Base-by-base conservation (phyloP, 2,329 filamentous ascomycete genomes). In the Diplodia corticola region DNA sequence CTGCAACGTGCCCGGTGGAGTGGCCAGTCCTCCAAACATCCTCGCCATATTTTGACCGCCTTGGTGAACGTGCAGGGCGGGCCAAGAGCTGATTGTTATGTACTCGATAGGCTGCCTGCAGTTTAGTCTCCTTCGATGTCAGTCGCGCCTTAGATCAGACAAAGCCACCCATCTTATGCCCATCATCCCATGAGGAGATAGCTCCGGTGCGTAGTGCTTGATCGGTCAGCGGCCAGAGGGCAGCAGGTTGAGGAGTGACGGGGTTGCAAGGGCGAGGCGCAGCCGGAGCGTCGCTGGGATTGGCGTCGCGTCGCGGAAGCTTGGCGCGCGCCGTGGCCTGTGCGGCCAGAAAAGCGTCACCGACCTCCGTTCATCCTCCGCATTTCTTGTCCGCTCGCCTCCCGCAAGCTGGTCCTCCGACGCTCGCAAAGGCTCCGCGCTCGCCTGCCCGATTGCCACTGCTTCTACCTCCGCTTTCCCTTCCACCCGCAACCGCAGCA, bases 1-100 rank as follows among this genome's bases (percentile, higher is more conserved):
- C 1, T 72, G 86, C 60, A 87, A 88, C 71, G 80, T 75, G 7
- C 73, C 70, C 1, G 74, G 73, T 3, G 73, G 71, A 26, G 71
- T 75, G 17, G 73, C 69, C n/a, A 73, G 70, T 64, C 67, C 71
- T n/a, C 73, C 74, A 10, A 75, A 75, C 66, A 71, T 73, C 9
- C 59, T 74, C 30, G 73, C 72, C 1, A 63, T 66, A 26, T 63
- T 66, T 17, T 66, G n/a, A 49, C 6, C 12, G 30, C 5, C 6
- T 9, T 40, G 37, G 17, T 3, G 37, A n/a, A 3, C n/a, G n/a
- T 20, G 40, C 17, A 44, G 40, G n/a, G 40, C n/a, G 40, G n/a
- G n/a, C 40, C 17, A 20, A 20, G n/a, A 20, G 40, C 17, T 6
- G n/a, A n/a, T n/a, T n/a, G 17, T 9, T 9, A 9, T 9, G 28